Evolutionary conservation across 169 alveolate genomes (phyloP), one percentile per base, ranked within the genome.

Genomic region (Plasmodium malariae): DNA sequence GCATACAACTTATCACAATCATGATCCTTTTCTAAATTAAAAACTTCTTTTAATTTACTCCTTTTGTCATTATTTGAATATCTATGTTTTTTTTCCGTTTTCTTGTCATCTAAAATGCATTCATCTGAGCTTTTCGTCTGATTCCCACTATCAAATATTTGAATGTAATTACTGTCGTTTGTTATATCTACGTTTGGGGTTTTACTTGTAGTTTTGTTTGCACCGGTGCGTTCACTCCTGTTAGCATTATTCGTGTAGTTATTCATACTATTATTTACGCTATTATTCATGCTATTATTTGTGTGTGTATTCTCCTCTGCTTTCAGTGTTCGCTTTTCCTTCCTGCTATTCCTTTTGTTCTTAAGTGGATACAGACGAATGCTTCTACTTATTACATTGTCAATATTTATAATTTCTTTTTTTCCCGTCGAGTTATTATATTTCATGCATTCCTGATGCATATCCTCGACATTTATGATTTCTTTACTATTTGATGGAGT

Each of bases 401-500:
- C 69, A 62, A 62, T 67, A 57, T 78, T 78, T 30, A 48, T 78
- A 19, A 62, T 67, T 78, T 55, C n/a, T 30, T 62, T 34, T 63
- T 63, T 60, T 65, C 48, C 54, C 14, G 30, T 65, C 17, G 30
- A 12, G 5, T 24, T 63, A 12, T 49, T 11, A 21, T 40, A 62
- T 2, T 48, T 26, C 1, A 12, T 37, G 26, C 63, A 32, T 57
- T 78, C 89, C 17, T 67, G 45, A 55, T 78, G 76, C 30, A 78
- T 70, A 62, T 78, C 89, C 14, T 78, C 89, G 0, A 78, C 89
- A 19, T 43, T 78, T 1, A 78, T 78, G 1, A 78, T 78, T 48
- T 78, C 89, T 1, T 76, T 26, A 6, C 12, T 40, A 5, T 26
- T 49, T 6, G 32, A 21, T 9, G 65, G 6, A 12, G 45, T 26